Evolutionary conservation across 257 asterid genomes (phyloP).

Genomic region (Linderniella brevidens): DNA sequence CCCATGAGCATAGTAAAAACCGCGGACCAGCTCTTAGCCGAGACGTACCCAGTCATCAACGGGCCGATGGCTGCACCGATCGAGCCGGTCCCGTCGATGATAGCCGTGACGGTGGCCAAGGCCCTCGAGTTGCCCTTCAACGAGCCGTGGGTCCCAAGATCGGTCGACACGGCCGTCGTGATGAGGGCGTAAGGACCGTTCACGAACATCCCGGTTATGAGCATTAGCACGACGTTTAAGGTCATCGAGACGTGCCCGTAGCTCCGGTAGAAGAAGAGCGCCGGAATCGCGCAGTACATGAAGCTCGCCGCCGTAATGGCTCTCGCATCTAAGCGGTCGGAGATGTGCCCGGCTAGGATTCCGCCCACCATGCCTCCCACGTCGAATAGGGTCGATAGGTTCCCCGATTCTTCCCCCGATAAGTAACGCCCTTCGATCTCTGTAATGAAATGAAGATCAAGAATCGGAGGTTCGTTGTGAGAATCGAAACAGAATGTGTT

Average conservation of each 20-base stretch:
- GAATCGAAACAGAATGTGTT: not conserved
- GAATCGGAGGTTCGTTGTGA: conserved; percentile 9
- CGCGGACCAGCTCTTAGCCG: conserved; percentile 74
- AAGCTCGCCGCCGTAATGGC: conserved; percentile 97
- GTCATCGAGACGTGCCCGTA: conserved; percentile 77
- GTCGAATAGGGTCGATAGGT: conserved; percentile 72
- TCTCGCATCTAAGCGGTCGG: conserved; percentile 69
- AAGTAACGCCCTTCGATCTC: conserved; percentile 73
- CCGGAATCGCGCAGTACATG: conserved; percentile 92
- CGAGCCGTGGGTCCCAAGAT: conserved; percentile 87
- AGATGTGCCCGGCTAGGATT: conserved; percentile 77
- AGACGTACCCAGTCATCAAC: conserved; percentile 72
- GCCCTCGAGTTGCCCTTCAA: conserved; percentile 79
- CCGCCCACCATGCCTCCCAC: conserved; percentile 97
- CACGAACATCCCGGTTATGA: conserved; percentile 72
- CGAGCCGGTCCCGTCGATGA: conserved; percentile 93
- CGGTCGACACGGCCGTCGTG: conserved; percentile 93
- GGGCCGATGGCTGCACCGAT: conserved; percentile 99
- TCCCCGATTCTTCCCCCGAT: conserved; percentile 70
- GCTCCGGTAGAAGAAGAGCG: conserved; percentile 67
- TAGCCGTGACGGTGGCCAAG: conserved; percentile 86
- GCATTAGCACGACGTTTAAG: conserved; percentile 60
- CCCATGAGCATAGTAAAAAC: conserved; percentile 90
- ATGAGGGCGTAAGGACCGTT: conserved; percentile 93
- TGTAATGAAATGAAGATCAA: conserved; percentile 20